A percentile compares a stretch with the other conserved stretches of the same genome.
Conservation (phyloP, 2,329 filamentous ascomycete species). For the Clarireedia homoeocarpa region DNA sequence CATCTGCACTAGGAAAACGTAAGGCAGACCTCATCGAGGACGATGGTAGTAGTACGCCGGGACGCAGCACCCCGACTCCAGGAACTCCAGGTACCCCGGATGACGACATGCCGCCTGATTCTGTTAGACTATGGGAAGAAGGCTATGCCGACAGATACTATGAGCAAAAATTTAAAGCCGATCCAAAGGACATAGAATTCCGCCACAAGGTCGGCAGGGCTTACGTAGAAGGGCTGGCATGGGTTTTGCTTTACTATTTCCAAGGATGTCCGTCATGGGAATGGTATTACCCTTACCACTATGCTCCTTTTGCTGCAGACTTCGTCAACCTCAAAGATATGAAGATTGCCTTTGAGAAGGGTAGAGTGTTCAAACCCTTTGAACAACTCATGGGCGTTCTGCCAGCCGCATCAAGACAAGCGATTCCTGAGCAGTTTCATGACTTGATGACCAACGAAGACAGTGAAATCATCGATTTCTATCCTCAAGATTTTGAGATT, state of each 20-base stretch:
- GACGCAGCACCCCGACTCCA: slow-evolving; percentile 47
- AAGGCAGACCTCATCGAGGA: slow-evolving; percentile 66
- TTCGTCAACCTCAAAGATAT: slow-evolving; percentile 78
- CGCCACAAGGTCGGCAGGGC: slow-evolving; percentile 79
- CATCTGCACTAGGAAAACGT: slow-evolving; percentile 60
- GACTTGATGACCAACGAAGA: slow-evolving; percentile 80
- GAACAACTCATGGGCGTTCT: slow-evolving; percentile 98
- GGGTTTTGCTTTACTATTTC: slow-evolving; percentile 96
- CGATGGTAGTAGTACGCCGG: slow-evolving; percentile 48
- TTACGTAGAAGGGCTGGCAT: slow-evolving; percentile 92
- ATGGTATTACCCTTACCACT: slow-evolving; percentile 98
- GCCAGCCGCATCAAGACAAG: slow-evolving; percentile 85
- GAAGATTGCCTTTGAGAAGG: slow-evolving; percentile 74
- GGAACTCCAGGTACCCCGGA: slow-evolving; percentile 36
- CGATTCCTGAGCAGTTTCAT: slow-evolving; percentile 82
- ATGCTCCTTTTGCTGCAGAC: slow-evolving; percentile 93
- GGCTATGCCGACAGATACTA: slow-evolving; percentile 96
- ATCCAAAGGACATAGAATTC: slow-evolving; percentile 74
- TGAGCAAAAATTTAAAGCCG: slow-evolving; percentile 87
- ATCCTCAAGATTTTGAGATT: slow-evolving; percentile 86
- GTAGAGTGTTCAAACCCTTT: slow-evolving; percentile 80
- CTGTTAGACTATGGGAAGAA: slow-evolving; percentile 86
- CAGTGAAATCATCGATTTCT: slow-evolving; percentile 94
- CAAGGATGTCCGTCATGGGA: slow-evolving; percentile 98
- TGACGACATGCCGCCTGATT: slow-evolving; percentile 65